Percentiles rank a stretch among this genome's conserved stretches.
phyloP scores from a whole-genome alignment of 2,329 filamentous ascomycete species.

The Penicillium sp. region DNA sequence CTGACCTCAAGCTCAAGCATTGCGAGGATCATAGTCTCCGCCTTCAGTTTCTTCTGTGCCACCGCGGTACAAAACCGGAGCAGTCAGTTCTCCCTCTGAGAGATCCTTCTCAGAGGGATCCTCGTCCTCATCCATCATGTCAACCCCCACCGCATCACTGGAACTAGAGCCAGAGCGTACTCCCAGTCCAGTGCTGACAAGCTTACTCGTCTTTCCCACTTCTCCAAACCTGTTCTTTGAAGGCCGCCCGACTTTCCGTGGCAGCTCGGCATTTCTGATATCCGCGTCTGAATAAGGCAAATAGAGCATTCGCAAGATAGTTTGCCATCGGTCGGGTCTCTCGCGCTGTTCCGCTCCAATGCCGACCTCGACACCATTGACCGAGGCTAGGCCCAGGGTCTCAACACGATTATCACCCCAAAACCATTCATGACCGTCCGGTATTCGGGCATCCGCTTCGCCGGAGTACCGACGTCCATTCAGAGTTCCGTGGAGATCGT shows the following conservation, averaged over 20 bases:
- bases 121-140: background rate
- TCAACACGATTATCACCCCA: constrained; percentile 59
- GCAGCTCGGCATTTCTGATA: background rate
- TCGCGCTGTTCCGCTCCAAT: constrained; percentile 45
- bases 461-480: constrained; percentile 51
- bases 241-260: constrained; percentile 7
- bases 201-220: constrained; percentile 39
- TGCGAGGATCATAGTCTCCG: background rate
- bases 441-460: constrained; percentile 52
- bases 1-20: background rate
- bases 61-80: constrained; percentile 5
- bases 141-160: constrained; percentile 7
- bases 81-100: constrained; percentile 2
- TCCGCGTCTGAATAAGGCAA: constrained; percentile 28
- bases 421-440: constrained; percentile 52
- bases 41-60: background rate
- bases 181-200: constrained; percentile 40
- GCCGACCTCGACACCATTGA: constrained; percentile 57
- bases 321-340: constrained; percentile 48
- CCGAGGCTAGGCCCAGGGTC: constrained; percentile 55
- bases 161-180: background rate
- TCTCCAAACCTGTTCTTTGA: constrained; percentile 26
- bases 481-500: constrained; percentile 49
- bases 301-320: constrained; percentile 48
- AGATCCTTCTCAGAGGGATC: constrained; percentile 11